Percentiles rank a stretch among this genome's conserved stretches.
Evolutionary conservation across 129 eudicot species (phyloP).

Genomic region (Flaveria ramosissima): DNA sequence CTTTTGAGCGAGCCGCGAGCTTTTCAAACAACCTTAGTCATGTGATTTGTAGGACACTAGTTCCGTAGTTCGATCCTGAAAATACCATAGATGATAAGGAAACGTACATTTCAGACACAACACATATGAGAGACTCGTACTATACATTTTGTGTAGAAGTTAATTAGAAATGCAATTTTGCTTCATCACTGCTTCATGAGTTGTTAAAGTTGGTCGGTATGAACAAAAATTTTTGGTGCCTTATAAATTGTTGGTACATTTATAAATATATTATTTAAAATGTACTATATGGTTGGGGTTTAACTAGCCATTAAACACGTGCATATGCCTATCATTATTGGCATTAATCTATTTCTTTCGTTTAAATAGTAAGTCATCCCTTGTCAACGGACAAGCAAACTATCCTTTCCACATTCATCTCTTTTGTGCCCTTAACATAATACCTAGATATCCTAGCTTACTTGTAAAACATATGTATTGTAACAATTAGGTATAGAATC

Average conservation of each 20-base stretch:
- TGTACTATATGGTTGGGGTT: slow-evolving; percentile 7
- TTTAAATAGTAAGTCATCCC: slow-evolving; percentile 11
- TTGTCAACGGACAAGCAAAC: slow-evolving; percentile 23
- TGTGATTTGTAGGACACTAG: too few relatives aligned
- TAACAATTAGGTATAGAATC: too few relatives aligned
- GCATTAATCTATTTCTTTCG: slow-evolving; percentile 16
- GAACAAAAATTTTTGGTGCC: slow-evolving; percentile 21
- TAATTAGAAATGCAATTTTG: too few relatives aligned
- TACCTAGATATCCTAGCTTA: slow-evolving; percentile 28
- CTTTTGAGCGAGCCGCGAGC: too few relatives aligned
- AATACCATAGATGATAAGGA: too few relatives aligned
- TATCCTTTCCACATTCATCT: background rate
- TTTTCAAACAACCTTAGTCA: too few relatives aligned
- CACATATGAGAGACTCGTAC: too few relatives aligned
- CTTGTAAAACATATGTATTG: background rate
- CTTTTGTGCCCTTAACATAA: slow-evolving; percentile 24
- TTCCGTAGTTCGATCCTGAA: too few relatives aligned
- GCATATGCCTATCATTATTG: slow-evolving; percentile 20
- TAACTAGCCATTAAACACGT: background rate
- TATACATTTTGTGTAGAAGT: too few relatives aligned
- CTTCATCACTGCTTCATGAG: background rate
- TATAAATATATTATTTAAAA: background rate
- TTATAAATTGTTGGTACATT: background rate
- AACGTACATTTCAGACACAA: too few relatives aligned
- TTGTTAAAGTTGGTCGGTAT: slow-evolving; percentile 23